Evolutionary conservation across 345 rosid genomes (phyloP).

Genomic region (Citrus mangshanensis): DNA sequence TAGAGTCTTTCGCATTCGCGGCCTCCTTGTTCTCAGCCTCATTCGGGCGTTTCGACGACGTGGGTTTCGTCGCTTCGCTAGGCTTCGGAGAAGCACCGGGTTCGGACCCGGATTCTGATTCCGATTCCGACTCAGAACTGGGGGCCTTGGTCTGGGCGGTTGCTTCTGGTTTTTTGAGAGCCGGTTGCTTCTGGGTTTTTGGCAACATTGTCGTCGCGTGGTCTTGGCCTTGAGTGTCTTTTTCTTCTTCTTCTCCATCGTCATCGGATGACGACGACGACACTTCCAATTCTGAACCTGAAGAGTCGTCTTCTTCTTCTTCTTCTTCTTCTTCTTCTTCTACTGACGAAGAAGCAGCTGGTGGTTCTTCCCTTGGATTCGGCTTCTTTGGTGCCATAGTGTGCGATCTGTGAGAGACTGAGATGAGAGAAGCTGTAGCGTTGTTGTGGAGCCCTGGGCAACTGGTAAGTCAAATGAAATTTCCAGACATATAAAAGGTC

Average conservation of each 20-base stretch:
- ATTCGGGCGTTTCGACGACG: slow-evolving; percentile 19
- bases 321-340: slow-evolving; percentile 30
- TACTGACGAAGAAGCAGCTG: slow-evolving; percentile 26
- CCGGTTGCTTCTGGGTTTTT: background rate
- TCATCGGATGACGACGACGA: background rate
- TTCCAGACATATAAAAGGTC: too few species aligned
- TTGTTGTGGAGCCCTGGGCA: too few species aligned
- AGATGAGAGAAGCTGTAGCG: background rate
- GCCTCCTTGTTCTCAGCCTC: background rate
- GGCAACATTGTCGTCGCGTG: background rate
- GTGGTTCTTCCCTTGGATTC: slow-evolving; percentile 28
- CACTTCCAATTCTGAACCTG: slow-evolving; percentile 1
- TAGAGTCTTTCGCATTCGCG: background rate
- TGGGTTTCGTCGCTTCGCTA: slow-evolving; percentile 3
- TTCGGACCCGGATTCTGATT: slow-evolving; percentile 24
- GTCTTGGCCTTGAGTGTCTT: background rate
- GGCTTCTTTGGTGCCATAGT: slow-evolving; percentile 31
- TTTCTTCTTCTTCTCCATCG: slow-evolving; percentile 15
- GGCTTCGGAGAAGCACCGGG: slow-evolving; percentile 15
- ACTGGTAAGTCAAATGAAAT: too few species aligned
- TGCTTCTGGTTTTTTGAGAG: background rate
- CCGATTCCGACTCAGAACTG: slow-evolving; percentile 25
- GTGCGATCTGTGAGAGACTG: background rate
- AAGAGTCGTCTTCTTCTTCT: slow-evolving; percentile 26
- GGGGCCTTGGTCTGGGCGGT: background rate